A percentile compares a stretch with the other conserved stretches of the same genome.
Conservation (phyloP, 768 basidiomycete genomes). For the Leccinum rimulosum region DNA sequence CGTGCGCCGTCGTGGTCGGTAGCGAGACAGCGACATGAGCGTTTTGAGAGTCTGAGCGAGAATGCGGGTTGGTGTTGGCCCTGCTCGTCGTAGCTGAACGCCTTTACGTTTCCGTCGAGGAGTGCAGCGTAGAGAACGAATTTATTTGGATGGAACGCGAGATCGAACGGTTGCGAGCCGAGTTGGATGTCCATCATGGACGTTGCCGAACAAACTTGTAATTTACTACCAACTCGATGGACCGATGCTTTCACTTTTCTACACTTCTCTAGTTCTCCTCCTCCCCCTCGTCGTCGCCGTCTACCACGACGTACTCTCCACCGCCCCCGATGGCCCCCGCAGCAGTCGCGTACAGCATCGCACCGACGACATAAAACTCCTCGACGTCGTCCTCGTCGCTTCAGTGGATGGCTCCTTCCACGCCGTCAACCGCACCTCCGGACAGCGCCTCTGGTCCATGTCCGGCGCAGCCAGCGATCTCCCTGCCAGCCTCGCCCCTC, state of each 20-base stretch:
- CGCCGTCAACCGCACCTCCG: slow-evolving; percentile 85
- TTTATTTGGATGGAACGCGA: slow-evolving; percentile 78
- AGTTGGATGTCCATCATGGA: slow-evolving; percentile 61
- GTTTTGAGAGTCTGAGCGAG: slow-evolving; percentile 71
- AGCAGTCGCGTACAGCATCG: slow-evolving; percentile 11
- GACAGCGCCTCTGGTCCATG: slow-evolving; percentile 87
- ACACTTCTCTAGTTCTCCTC: slow-evolving; percentile 25
- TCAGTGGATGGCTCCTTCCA: slow-evolving; percentile 95
- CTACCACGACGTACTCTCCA: slow-evolving; percentile 28
- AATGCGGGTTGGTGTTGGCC: slow-evolving; percentile 54
- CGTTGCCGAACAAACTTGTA: slow-evolving; percentile 1
- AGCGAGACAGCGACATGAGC: slow-evolving; percentile 76
- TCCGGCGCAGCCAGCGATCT: slow-evolving; percentile 49
- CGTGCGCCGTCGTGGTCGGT: slow-evolving; percentile 64
- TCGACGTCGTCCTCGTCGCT: slow-evolving; percentile 85
- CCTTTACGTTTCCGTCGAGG: slow-evolving; percentile 80
- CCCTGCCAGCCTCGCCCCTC: slow-evolving; percentile 62
- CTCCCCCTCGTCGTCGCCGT: slow-evolving; percentile 30
- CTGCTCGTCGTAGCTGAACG: slow-evolving; percentile 74
- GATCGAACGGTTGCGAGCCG: slow-evolving; percentile 83
- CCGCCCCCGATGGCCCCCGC: slow-evolving; percentile 24
- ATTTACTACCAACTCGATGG: slow-evolving; percentile 23
- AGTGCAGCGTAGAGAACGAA: slow-evolving; percentile 75
- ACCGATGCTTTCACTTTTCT: slow-evolving; percentile 34
- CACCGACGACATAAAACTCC: slow-evolving; percentile 49